phyloP scores from a whole-genome alignment of 768 basidiomycete genomes.

The Pulveroboletus sp. region DNA sequence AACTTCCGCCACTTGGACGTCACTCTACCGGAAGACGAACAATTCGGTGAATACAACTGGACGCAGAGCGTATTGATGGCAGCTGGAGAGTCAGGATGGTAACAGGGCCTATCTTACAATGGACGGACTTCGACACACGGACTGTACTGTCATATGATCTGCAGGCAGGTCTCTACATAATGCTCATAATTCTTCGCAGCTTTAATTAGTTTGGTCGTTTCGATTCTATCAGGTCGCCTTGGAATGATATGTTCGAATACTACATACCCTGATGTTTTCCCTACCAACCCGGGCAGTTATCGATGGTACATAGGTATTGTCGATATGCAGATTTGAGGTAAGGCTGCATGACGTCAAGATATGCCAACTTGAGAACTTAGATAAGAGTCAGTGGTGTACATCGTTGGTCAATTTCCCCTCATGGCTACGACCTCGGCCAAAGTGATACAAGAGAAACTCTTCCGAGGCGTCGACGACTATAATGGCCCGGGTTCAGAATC shows the following conservation, averaged over 20 bases:
- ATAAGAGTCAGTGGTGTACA: slow-evolving; percentile 3
- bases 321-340: slow-evolving; percentile 7
- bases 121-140: slow-evolving; percentile 16
- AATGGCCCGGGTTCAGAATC: slow-evolving; percentile 15
- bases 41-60: slow-evolving; percentile 58
- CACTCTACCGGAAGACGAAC: slow-evolving; percentile 36
- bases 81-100: slow-evolving; percentile 49
- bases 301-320: not conserved
- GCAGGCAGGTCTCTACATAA: slow-evolving; percentile 30
- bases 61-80: slow-evolving; percentile 68
- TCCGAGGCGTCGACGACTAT: slow-evolving; percentile 41
- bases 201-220: slow-evolving; percentile 17
- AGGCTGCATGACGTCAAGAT: slow-evolving; percentile 22
- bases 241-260: slow-evolving; percentile 15
- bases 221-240: slow-evolving; percentile 6
- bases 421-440: slow-evolving; percentile 49
- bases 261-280: slow-evolving; percentile 21
- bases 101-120: slow-evolving; percentile 6
- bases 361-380: slow-evolving; percentile 9
- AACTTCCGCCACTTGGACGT: slow-evolving; percentile 28
- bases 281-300: not conserved
- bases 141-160: slow-evolving; percentile 24
- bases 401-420: slow-evolving; percentile 6
- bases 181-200: slow-evolving; percentile 7
- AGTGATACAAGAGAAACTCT: slow-evolving; percentile 72